Percentiles rank a stretch among this genome's conserved stretches.
Evolutionary conservation across 2,329 filamentous ascomycete genomes (phyloP).

Genomic region (Arthrocladium fulminans): DNA sequence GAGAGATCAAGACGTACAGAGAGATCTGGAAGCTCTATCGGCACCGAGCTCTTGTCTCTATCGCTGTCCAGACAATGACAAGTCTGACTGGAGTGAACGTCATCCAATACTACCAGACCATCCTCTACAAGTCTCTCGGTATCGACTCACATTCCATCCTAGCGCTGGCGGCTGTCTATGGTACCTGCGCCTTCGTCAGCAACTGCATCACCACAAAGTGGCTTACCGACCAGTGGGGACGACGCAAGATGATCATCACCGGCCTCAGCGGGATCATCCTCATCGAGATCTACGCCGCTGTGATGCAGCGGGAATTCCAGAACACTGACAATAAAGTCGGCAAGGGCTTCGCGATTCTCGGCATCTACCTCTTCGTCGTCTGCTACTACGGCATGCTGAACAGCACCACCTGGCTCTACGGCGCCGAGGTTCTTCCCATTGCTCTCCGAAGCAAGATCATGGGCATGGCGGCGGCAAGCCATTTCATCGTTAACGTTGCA

Average conservation of each 20-base stretch:
- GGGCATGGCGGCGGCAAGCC: constrained; percentile 73
- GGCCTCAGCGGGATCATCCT: constrained; percentile 45
- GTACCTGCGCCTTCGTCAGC: constrained; percentile 87
- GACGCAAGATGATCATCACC: constrained; percentile 49
- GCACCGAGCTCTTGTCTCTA: constrained; percentile 55
- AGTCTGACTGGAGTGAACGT: constrained; percentile 84
- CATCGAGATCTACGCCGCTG: constrained; percentile 51
- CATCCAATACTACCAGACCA: constrained; percentile 78
- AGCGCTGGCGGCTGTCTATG: constrained; percentile 76
- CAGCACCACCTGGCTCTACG: constrained; percentile 77
- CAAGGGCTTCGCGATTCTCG: constrained; percentile 52
- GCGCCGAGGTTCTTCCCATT: constrained; percentile 73
- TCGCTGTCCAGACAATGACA: constrained; percentile 71
- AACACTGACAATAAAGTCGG: constrained; percentile 46
- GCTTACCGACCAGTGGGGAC: constrained; percentile 51
- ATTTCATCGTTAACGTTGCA: constrained; percentile 56
- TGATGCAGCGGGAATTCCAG: constrained; percentile 52
- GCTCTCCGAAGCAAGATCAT: constrained; percentile 82
- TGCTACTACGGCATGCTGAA: constrained; percentile 34
- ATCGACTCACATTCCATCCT: constrained; percentile 37
- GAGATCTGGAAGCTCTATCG: constrained; percentile 57
- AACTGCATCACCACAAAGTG: constrained; percentile 46
- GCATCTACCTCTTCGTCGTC: constrained; percentile 52
- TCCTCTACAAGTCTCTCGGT: constrained; percentile 58
- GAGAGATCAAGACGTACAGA: constrained; percentile 44